Percentiles rank a stretch among this genome's conserved stretches.
phyloP scores from a whole-genome alignment of 257 asterid species.

The Nicotiana tomentosiformis region DNA sequence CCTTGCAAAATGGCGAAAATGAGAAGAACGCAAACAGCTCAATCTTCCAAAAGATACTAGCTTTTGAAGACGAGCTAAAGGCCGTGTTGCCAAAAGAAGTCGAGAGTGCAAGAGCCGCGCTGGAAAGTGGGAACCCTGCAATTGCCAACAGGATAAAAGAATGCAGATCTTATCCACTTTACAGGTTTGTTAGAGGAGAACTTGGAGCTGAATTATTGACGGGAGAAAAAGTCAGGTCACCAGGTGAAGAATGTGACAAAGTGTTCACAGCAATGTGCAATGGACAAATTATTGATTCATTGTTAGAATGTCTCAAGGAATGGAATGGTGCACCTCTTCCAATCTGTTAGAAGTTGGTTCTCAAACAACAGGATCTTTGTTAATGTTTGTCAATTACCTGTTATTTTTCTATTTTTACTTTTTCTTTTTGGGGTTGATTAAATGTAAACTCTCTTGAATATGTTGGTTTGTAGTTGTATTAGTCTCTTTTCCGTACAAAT shows the following conservation, averaged over 20 bases:
- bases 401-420: neutral
- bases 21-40: constrained; percentile 38
- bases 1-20: constrained; percentile 31
- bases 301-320: constrained; percentile 54
- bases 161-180: constrained; percentile 78
- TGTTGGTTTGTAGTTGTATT: constrained; percentile 6
- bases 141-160: constrained; percentile 53
- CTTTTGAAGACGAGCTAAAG: constrained; percentile 40
- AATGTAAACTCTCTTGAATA: neutral
- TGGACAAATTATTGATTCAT: constrained; percentile 58
- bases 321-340: constrained; percentile 93
- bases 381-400: neutral
- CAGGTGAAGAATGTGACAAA: constrained; percentile 84
- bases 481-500: neutral
- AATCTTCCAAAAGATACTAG: constrained; percentile 41
- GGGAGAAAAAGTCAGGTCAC: constrained; percentile 65
- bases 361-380: neutral
- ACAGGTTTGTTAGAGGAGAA: constrained; percentile 62
- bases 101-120: constrained; percentile 40
- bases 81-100: constrained; percentile 38
- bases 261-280: constrained; percentile 70
- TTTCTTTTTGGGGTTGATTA: neutral
- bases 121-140: constrained; percentile 64
- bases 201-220: constrained; percentile 46
- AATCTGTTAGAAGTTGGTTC: constrained; percentile 34